These are phyloP conservation scores for Porogramme epimiltina DNA, from an alignment of 1,284 basidiomycete species.

Conservation along the genomic window DNA sequence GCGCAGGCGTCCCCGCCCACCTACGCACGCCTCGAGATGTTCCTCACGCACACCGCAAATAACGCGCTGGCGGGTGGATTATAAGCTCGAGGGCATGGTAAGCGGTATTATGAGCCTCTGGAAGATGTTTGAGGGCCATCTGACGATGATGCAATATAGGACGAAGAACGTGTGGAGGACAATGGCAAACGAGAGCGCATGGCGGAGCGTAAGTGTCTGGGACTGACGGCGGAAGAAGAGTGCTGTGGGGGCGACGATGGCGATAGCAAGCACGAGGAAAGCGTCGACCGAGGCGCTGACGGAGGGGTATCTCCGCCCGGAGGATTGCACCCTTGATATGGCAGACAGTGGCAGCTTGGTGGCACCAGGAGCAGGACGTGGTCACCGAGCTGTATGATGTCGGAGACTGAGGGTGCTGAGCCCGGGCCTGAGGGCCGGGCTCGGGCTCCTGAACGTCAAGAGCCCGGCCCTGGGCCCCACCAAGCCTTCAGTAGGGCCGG, in stretches of 20 bases:
- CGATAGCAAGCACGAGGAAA: constrained; percentile 28
- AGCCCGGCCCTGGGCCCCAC: too few relatives aligned
- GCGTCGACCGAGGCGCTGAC: constrained; percentile 31
- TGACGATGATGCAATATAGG: constrained; percentile 48
- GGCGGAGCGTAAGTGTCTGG: constrained; percentile 10
- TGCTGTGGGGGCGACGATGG: constrained; percentile 22
- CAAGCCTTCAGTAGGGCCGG: too few relatives aligned
- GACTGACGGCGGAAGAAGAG: constrained; percentile 21
- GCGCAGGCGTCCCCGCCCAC: too few relatives aligned
- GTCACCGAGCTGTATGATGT: not conserved
- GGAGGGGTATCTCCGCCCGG: constrained; percentile 16
- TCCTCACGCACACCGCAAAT: not conserved
- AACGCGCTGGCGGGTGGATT: not conserved
- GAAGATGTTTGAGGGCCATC: constrained; percentile 66
- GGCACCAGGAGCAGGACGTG: too few relatives aligned
- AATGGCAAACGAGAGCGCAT: constrained; percentile 39
- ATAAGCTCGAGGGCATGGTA: constrained; percentile 52
- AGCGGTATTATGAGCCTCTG: constrained; percentile 52
- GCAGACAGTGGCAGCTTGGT: too few relatives aligned
- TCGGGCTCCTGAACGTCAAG: too few relatives aligned
- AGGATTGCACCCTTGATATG: too few relatives aligned
- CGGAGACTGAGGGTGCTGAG: not conserved
- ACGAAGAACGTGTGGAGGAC: constrained; percentile 59
- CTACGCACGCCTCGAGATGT: constrained; percentile 1
- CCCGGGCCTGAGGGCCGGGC: too few relatives aligned